Conservation (phyloP, 148 eudicot species). For the Bassia scoparia region DNA sequence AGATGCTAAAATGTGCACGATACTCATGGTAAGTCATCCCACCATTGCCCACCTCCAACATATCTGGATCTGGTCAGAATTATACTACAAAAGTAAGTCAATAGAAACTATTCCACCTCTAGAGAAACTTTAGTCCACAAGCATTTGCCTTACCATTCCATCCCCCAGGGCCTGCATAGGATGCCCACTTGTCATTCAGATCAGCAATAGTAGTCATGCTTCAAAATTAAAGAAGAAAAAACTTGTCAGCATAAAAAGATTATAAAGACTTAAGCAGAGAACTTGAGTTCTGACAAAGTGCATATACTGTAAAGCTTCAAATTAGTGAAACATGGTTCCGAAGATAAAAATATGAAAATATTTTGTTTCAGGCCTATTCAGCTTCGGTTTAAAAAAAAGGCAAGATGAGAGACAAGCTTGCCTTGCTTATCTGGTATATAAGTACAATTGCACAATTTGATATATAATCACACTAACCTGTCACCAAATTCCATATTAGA, state of each 20-base stretch:
- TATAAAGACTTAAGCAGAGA: neutral
- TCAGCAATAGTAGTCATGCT: constrained; percentile 93
- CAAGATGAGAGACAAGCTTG: neutral
- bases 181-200: constrained; percentile 91
- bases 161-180: constrained; percentile 98
- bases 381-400: neutral
- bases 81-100: neutral
- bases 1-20: constrained; percentile 88
- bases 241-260: constrained; percentile 11
- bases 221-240: constrained; percentile 17
- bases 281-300: neutral
- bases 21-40: constrained; percentile 86
- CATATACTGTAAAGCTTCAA: no score
- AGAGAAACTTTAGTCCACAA: constrained; percentile 18
- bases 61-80: constrained; percentile 72
- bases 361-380: neutral
- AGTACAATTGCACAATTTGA: constrained; percentile 4
- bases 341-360: neutral
- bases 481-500: neutral
- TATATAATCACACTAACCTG: neutral
- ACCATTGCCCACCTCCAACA: constrained; percentile 98
- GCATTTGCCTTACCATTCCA: constrained; percentile 75
- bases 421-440: neutral
- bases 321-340: neutral
- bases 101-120: constrained; percentile 11